Evolutionary conservation across 75 land plant genomes (phyloP).

Genomic region (Ceratopteris richardii): DNA sequence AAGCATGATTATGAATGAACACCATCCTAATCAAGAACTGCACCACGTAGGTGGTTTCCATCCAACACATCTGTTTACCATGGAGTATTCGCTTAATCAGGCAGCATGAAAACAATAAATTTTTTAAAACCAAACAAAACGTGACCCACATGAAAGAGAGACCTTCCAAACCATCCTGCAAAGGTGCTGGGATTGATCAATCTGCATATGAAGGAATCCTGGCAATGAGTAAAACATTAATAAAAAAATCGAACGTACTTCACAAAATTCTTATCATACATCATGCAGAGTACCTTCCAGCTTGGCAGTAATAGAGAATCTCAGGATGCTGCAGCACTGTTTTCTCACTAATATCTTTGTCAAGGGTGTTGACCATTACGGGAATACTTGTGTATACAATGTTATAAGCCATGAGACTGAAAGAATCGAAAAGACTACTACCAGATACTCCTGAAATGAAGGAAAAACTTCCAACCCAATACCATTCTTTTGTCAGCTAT

Average conservation of each 20-base stretch:
- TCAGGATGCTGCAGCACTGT: constrained; percentile 91
- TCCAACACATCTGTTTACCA: too few species aligned
- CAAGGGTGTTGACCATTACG: constrained; percentile 73
- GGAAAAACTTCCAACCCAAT: constrained; percentile 55
- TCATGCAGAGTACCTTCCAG: constrained; percentile 66
- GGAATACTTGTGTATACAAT: constrained; percentile 96
- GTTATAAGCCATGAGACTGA: constrained; percentile 98
- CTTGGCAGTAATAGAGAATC: constrained; percentile 87
- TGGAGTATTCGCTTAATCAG: too few species aligned
- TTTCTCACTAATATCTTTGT: constrained; percentile 84
- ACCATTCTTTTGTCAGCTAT: not conserved
- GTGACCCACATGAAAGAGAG: constrained; percentile 79
- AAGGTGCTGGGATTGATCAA: constrained; percentile 94
- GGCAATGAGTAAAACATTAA: too few species aligned
- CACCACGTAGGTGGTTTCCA: too few species aligned
- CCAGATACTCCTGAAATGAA: constrained; percentile 97
- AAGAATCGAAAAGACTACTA: constrained; percentile 91
- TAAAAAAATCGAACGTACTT: too few species aligned
- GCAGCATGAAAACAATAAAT: too few species aligned
- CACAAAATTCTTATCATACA: not conserved
- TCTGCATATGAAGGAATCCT: constrained; percentile 25
- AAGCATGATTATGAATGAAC: too few species aligned
- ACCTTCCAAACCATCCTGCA: constrained; percentile 99
- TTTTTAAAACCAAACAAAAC: not conserved
- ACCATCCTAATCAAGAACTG: too few species aligned